Conservation (phyloP, 441 rosid genomes). For the Eruca vesicaria region DNA sequence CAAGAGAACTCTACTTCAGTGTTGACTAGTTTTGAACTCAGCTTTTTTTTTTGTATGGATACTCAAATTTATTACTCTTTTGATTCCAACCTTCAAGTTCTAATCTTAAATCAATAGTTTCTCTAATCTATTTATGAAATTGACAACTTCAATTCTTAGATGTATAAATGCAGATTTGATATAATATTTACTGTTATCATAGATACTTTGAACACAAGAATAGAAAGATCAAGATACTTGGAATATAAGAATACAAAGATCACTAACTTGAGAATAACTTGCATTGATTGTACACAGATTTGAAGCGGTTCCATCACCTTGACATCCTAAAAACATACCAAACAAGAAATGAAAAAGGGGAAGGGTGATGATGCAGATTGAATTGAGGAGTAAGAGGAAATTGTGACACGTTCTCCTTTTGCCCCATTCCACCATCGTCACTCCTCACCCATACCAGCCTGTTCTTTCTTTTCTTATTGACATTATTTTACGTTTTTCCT, state of each 20-base stretch:
- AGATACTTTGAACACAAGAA: neutral
- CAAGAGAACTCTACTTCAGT: neutral
- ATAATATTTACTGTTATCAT: too few relatives aligned
- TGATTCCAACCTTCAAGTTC: neutral
- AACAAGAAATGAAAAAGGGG: neutral
- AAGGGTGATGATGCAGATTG: constrained; percentile 4
- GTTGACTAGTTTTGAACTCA: constrained; percentile 20
- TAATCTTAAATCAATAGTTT: neutral
- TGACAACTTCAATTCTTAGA: too few relatives aligned
- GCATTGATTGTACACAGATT: neutral
- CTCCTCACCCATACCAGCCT: constrained; percentile 27
- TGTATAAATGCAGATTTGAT: too few relatives aligned
- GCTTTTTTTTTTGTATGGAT: constrained; percentile 22
- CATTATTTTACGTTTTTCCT: neutral
- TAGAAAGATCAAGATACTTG: neutral
- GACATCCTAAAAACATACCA: neutral
- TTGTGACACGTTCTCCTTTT: constrained; percentile 21
- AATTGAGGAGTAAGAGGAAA: neutral
- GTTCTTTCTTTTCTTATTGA: neutral
- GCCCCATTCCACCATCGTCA: constrained; percentile 24
- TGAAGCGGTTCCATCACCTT: neutral
- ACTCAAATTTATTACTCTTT: neutral
- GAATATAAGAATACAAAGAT: neutral
- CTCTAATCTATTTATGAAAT: too few relatives aligned
- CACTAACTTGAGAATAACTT: neutral